A percentile compares a stretch with the other conserved stretches of the same genome.
Conservation (phyloP, 2,329 filamentous ascomycete genomes). For the Diaporthe sp. region DNA sequence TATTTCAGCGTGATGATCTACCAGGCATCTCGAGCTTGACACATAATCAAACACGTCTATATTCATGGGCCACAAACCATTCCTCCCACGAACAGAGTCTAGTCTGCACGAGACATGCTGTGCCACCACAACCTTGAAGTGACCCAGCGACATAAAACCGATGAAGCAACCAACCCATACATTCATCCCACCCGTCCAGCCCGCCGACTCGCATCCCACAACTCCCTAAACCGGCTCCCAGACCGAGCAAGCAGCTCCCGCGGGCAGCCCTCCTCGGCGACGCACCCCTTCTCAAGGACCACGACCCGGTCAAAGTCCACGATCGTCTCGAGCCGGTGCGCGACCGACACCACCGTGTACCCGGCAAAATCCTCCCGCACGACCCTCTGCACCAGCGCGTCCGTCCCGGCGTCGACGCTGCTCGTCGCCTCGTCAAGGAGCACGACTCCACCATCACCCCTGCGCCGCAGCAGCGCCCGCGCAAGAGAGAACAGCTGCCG, state of each 20-base stretch:
- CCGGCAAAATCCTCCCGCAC: slow-evolving; percentile 66
- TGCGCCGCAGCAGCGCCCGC: slow-evolving; percentile 60
- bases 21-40: no score
- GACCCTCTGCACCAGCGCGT: slow-evolving; percentile 67
- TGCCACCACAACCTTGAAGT: background rate
- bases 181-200: background rate
- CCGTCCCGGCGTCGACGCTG: slow-evolving; percentile 70
- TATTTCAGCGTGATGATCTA: no score
- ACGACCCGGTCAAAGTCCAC: slow-evolving; percentile 64
- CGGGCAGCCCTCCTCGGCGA: slow-evolving; percentile 34
- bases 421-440: slow-evolving; percentile 62
- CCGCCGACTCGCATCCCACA: slow-evolving; percentile 33
- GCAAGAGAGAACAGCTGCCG: slow-evolving; percentile 66
- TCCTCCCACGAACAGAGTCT: no score
- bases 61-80: no score
- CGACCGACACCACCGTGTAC: slow-evolving; percentile 65
- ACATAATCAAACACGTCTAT: background rate
- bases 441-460: no score
- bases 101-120: no score
- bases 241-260: slow-evolving; percentile 5
- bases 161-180: no score
- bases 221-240: slow-evolving; percentile 29
- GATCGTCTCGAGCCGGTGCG: slow-evolving; percentile 58
- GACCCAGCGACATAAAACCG: no score
- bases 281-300: slow-evolving; percentile 59